Evolutionary conservation across 2,329 filamentous ascomycete genomes (phyloP).

Genomic region (Epichloe bromicola): DNA sequence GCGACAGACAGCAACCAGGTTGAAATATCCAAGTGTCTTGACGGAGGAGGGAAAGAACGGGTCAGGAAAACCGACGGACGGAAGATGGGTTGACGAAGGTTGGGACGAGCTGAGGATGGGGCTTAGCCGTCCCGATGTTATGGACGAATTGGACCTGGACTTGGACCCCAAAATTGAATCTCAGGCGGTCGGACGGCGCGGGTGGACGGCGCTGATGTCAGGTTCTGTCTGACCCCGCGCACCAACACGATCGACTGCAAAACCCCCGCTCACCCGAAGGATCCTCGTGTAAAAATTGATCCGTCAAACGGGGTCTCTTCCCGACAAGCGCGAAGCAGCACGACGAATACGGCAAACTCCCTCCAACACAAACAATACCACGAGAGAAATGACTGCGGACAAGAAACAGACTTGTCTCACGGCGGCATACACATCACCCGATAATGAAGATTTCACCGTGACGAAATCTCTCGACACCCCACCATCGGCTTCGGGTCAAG

Average conservation of each 20-base stretch:
- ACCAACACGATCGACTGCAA: not conserved
- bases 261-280: not conserved
- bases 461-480: conserved; percentile 23
- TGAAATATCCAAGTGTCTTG: too few relatives aligned
- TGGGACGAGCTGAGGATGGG: not conserved
- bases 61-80: too few relatives aligned
- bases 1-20: too few relatives aligned
- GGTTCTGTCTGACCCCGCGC: not conserved
- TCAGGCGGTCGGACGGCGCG: too few relatives aligned
- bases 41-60: too few relatives aligned
- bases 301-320: too few relatives aligned
- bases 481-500: conserved; percentile 22
- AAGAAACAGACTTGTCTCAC: conserved; percentile 18
- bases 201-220: not conserved
- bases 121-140: not conserved
- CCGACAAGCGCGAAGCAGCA: not conserved
- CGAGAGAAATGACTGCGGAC: not conserved
- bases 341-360: not conserved
- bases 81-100: not conserved
- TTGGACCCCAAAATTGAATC: too few relatives aligned
- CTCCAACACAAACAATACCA: not conserved
- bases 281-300: too few relatives aligned
- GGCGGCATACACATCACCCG: conserved; percentile 41
- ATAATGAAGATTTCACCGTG: conserved; percentile 34
- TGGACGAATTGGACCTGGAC: not conserved